Evolutionary conservation across 2,329 filamentous ascomycete genomes (phyloP), one percentile per base, ranked within the genome.

Genomic region (Paracoccidioides lutzii): DNA sequence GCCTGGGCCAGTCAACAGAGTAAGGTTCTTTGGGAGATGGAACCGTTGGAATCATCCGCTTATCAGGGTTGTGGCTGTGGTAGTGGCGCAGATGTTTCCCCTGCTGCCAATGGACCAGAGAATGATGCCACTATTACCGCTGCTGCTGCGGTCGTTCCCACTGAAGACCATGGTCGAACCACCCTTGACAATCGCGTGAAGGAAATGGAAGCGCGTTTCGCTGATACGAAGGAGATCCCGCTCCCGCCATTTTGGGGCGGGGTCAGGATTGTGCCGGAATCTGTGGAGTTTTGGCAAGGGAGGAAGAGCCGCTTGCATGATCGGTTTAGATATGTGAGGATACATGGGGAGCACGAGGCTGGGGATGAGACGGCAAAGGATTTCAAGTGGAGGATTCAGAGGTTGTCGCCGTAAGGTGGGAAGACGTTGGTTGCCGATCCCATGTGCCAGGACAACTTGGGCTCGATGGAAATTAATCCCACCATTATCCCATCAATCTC

Each of bases 241-340:
- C 83, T 96, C 52, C 93, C 93, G 3, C 84, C 87, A 8, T 96
- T 95, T 69, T 98, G 93, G 93, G 93, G 93, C 35, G 93, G 93
- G 0, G 68, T 96, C 69, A 82, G 91, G 63, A 80, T 98, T 58
- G 78, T 90, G 60, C 91, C 93, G 0, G 86, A 90, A 66, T 81
- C 82, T 63, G 79, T 98, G 51, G 93, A 98, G 78, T 98, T 98
- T 69, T 98, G 93, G 81, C 90, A 96, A 76, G 93, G 93, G 2
- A 81, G 93, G 64, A 81, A 88, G 67, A 95, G 85, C 73, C 79
- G 93, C 58, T 73, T 98, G 70, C 93, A 98, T 73, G 93, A 98
- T 76, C 85, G 93, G 30, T 97, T 98, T 69, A 80, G 84, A 59
- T 97, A 96, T 73, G 81, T 82, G 55, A 83, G 80, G 68, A 77